These are phyloP conservation scores for Skeletonema costatum DNA, from an alignment of 108 stramenopile genomes.

Conservation along the genomic window DNA sequence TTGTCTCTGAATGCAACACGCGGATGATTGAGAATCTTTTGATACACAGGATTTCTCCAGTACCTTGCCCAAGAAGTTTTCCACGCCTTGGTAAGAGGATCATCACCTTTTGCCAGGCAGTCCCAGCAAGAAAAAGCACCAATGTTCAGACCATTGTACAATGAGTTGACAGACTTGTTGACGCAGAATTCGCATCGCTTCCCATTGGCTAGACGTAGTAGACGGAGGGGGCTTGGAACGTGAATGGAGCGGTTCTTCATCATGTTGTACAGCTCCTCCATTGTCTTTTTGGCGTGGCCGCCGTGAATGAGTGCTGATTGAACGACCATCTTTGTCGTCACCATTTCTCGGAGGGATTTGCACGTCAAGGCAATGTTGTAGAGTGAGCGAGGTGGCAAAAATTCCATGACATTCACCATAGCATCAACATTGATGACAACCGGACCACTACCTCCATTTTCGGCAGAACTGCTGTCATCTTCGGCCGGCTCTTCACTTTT, in stretches of 20 bases:
- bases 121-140: neutral
- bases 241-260: constrained; percentile 9
- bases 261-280: constrained; percentile 9
- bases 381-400: constrained; percentile 4
- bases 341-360: constrained; percentile 5
- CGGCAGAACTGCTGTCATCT: no score
- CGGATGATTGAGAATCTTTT: neutral
- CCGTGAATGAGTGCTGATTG: constrained; percentile 9
- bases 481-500: neutral
- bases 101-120: neutral
- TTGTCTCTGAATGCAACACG: neutral
- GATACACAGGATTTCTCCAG: neutral
- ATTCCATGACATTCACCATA: constrained; percentile 6
- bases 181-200: constrained; percentile 20
- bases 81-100: neutral
- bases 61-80: neutral
- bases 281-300: constrained; percentile 14
- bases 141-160: neutral
- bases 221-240: constrained; percentile 16
- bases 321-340: constrained; percentile 15
- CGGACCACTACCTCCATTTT: neutral
- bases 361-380: constrained; percentile 8
- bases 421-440: neutral
- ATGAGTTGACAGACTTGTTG: neutral
- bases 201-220: constrained; percentile 20